phyloP scores from a whole-genome alignment of 192 early-diverging fungal genomes.

The Backusella macrospora region DNA sequence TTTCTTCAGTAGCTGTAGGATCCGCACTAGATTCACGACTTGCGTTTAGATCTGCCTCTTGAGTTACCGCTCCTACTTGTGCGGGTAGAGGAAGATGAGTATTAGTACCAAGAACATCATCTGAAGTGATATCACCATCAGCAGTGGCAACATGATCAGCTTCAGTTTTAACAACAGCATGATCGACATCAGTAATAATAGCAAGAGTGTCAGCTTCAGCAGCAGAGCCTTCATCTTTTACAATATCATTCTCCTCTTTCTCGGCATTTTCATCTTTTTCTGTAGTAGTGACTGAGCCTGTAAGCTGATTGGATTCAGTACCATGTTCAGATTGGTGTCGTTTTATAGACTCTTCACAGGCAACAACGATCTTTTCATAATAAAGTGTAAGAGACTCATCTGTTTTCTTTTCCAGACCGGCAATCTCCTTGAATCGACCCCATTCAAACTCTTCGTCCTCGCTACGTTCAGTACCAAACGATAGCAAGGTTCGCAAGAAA shows the following conservation, averaged over 20 bases:
- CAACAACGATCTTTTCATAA: slow-evolving; percentile 57
- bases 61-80: background rate
- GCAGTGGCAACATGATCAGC: slow-evolving; percentile 1
- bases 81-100: background rate
- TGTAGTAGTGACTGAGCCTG: background rate
- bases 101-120: slow-evolving; percentile 2
- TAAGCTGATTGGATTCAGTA: background rate
- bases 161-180: background rate
- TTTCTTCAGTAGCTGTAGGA: slow-evolving; percentile 43
- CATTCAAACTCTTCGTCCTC: slow-evolving; percentile 49
- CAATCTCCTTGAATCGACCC: slow-evolving; percentile 70
- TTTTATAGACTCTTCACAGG: slow-evolving; percentile 63
- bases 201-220: background rate
- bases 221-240: background rate
- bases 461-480: slow-evolving; percentile 55
- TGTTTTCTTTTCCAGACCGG: slow-evolving; percentile 65
- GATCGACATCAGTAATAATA: background rate
- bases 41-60: background rate
- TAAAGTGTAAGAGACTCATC: slow-evolving; percentile 70
- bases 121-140: background rate
- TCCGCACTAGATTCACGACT: slow-evolving; percentile 44
- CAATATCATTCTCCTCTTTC: background rate
- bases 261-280: background rate
- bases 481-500: slow-evolving; percentile 57
- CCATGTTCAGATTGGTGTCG: slow-evolving; percentile 23